Conservation (phyloP, 2,329 filamentous ascomycete genomes). For the Lecanoromycetidae sp. region DNA sequence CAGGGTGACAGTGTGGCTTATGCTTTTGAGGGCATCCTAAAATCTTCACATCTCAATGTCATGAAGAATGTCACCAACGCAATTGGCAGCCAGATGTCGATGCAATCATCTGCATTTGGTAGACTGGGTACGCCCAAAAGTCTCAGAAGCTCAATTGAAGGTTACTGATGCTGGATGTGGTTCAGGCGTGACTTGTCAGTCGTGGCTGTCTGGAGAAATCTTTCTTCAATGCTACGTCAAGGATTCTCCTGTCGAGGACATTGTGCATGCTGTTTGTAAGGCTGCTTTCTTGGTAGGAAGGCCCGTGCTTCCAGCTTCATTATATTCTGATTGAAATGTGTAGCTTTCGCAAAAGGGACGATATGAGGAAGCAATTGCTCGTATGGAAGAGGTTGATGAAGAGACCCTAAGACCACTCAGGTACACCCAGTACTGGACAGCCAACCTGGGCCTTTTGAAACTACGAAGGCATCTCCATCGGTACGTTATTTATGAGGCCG, state of each 20-base stretch:
- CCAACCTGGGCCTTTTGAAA: conserved; percentile 33
- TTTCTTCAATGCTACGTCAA: conserved; percentile 61
- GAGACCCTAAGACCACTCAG: conserved; percentile 61
- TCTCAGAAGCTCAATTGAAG: not conserved
- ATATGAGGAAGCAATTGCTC: conserved; percentile 55
- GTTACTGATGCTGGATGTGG: not conserved
- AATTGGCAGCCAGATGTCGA: conserved; percentile 54
- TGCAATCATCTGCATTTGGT: conserved; percentile 62
- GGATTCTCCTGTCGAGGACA: conserved; percentile 61
- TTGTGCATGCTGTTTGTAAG: conserved; percentile 60
- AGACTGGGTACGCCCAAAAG: conserved; percentile 48
- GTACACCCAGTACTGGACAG: conserved; percentile 48
- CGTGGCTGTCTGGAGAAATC: conserved; percentile 51
- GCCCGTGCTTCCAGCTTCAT: not conserved
- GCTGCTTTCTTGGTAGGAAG: conserved; percentile 49
- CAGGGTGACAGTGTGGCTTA: conserved; percentile 46
- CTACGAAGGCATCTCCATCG: conserved; percentile 32
- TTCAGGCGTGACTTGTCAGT: conserved; percentile 42
- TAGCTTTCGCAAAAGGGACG: conserved; percentile 52
- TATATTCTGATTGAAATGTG: conserved; percentile 7
- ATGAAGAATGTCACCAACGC: conserved; percentile 39
- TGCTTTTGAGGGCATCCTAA: conserved; percentile 66
- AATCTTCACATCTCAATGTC: conserved; percentile 71
- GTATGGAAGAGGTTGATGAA: conserved; percentile 48
- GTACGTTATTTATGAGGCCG: conserved; percentile 21